Evolutionary conservation across 179 eudicot genomes (phyloP).

Genomic region (Heliamphora pulchella): DNA sequence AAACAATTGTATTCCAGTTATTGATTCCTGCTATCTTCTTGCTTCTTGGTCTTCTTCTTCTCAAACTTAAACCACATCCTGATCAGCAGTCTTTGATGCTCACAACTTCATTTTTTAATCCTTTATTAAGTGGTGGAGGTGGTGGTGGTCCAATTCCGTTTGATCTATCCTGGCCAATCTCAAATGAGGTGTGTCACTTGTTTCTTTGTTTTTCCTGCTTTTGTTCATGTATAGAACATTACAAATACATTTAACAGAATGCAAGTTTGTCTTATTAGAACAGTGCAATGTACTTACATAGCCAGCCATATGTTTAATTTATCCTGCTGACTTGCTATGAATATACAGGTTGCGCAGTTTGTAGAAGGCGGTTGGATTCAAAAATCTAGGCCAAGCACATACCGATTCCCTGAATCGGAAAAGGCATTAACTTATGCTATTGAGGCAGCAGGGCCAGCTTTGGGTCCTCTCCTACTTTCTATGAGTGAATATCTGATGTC

Average conservation of each 20-base stretch:
- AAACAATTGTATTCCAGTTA: conserved; percentile 88
- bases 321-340: neutral
- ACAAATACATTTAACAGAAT: neutral
- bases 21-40: conserved; percentile 80
- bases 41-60: conserved; percentile 76
- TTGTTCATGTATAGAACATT: neutral
- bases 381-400: conserved; percentile 46
- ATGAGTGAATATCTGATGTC: conserved; percentile 98
- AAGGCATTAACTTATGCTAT: conserved; percentile 75
- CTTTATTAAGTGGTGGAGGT: conserved; percentile 80
- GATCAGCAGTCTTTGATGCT: conserved; percentile 73
- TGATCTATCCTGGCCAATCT: conserved; percentile 60
- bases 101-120: conserved; percentile 87
- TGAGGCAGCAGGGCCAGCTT: conserved; percentile 79
- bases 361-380: conserved; percentile 96
- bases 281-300: neutral
- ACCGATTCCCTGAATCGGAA: conserved; percentile 70
- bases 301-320: neutral
- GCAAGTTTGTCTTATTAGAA: neutral
- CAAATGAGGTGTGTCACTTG: conserved; percentile 49
- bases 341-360: conserved; percentile 57
- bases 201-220: conserved; percentile 4
- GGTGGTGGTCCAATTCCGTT: conserved; percentile 96
- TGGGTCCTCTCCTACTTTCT: conserved; percentile 76
- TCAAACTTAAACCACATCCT: conserved; percentile 84